Base-by-base conservation (phyloP, 2,329 filamentous ascomycete species). In the Bipolaris zeicola region DNA sequence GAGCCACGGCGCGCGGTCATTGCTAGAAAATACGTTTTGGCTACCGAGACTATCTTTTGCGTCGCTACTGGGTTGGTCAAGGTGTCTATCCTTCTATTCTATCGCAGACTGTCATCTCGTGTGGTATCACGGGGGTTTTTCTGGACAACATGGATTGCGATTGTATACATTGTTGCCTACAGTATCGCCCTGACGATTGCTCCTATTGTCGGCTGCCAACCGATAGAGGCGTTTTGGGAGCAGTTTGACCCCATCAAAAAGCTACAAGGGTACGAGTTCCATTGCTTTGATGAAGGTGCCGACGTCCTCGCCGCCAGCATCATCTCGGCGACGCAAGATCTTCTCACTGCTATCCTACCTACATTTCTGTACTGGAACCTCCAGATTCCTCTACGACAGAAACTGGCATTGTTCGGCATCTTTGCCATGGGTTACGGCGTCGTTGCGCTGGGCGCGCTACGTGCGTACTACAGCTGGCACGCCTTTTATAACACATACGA, bases 71-170 rank as follows among this genome's bases (percentile, higher is more conserved):
- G 72, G 0, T 48, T 74, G 1, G 65, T 73, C 47, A 75, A 75
- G 41, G 63, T 75, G 11, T 74, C 71, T 7, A 73, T 75, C 14
- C 62, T 75, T 3, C 60, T 71, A 2, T 74, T 73, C 52, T 74
- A 71, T 34, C 66, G 69, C 4, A 66, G 71, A 1, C 60, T 74
- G 0, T 68, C 66, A 7, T 53, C 68, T 11, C 66, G 69, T 7
- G 64, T 62, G 2, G 60, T 72, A 2, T 72, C 70, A 5, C 63
- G 47, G 1, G 33, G 43, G 3, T 74, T 73, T 36, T 61, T 62
- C 38, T 69, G 64, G 62, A 58, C 58, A 1, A 71, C 66, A 3
- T 63, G 65, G 61, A 49, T 68, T n/a, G 66, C 55, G 8, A 73
- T 74, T 24, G 63, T 41, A 14, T 72, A 68, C 53, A 71, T 74